Conservation (phyloP, 2,329 filamentous ascomycete species). For the Fusarium sp. region DNA sequence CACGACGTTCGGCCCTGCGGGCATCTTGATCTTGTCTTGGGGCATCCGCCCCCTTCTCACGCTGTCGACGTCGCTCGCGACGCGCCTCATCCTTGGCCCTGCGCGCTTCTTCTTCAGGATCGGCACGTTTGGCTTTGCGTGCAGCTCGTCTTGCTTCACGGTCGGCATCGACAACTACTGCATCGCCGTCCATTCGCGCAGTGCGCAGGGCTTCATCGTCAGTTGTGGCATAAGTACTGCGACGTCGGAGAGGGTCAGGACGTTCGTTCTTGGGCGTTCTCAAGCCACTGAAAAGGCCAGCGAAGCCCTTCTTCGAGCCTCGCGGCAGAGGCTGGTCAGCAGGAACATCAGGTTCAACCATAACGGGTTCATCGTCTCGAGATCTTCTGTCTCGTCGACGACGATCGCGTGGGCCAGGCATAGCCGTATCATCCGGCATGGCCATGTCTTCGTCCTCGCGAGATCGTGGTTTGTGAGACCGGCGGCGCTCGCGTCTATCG, state of each 20-base stretch:
- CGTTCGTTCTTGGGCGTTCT: conserved; percentile 59
- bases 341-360: conserved; percentile 51
- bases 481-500: conserved; percentile 50
- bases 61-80: conserved; percentile 64
- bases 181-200: conserved; percentile 61
- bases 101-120: conserved; percentile 68
- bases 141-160: conserved; percentile 71
- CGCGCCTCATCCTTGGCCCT: conserved; percentile 67
- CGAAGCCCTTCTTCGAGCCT: conserved; percentile 63
- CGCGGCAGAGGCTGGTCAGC: conserved; percentile 51
- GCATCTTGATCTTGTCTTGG: conserved; percentile 58
- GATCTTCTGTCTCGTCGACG: conserved; percentile 50
- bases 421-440: conserved; percentile 57
- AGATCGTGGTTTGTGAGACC: conserved; percentile 57
- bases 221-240: conserved; percentile 61
- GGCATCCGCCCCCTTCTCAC: conserved; percentile 64
- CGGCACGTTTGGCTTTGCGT: conserved; percentile 69
- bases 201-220: conserved; percentile 63
- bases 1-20: conserved; percentile 65
- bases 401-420: conserved; percentile 46
- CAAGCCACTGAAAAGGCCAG: conserved; percentile 71
- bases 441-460: conserved; percentile 57
- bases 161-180: conserved; percentile 63
- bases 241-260: conserved; percentile 55
- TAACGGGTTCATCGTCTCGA: conserved; percentile 55